phyloP scores from a whole-genome alignment of 495 filamentous ascomycete species.

The Sabuloglossum arenarium region DNA sequence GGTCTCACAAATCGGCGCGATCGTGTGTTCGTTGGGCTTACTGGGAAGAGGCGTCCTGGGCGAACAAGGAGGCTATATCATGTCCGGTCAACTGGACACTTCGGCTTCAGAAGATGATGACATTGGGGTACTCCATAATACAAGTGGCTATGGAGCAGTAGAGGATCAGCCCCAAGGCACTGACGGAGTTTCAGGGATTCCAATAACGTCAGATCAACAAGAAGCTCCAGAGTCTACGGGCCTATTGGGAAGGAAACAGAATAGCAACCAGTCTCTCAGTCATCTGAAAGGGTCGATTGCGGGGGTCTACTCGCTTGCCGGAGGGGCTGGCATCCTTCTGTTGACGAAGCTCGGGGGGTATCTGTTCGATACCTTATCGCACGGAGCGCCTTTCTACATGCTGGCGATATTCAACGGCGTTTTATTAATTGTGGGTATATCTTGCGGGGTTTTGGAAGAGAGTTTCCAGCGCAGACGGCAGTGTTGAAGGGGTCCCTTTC shows the following conservation, averaged over 20 bases:
- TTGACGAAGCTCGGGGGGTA: constrained; percentile 84
- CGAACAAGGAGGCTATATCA: constrained; percentile 7
- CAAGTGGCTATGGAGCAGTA: neutral
- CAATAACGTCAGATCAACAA: neutral
- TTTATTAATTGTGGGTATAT: constrained; percentile 35
- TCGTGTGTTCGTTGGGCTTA: constrained; percentile 78
- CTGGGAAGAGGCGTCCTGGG: constrained; percentile 56
- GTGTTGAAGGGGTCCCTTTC: no score
- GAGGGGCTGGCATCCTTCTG: constrained; percentile 76
- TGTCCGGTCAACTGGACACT: neutral
- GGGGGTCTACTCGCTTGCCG: constrained; percentile 76
- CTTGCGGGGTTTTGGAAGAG: neutral
- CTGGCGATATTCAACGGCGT: constrained; percentile 72
- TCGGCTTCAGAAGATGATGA: neutral
- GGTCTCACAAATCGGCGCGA: constrained; percentile 81
- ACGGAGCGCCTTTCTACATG: constrained; percentile 73
- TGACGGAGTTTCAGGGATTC: neutral
- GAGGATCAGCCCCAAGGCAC: neutral
- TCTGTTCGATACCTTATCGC: constrained; percentile 50
- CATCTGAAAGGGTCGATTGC: constrained; percentile 83
- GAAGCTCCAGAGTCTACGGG: neutral
- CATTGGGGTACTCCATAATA: neutral
- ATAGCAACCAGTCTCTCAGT: constrained; percentile 10
- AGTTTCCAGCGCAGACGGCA: neutral
- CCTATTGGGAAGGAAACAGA: neutral